Evolutionary conservation across 148 eudicot species (phyloP), one percentile per base, ranked within the genome.

Genomic region (Amaranthus cruentus): DNA sequence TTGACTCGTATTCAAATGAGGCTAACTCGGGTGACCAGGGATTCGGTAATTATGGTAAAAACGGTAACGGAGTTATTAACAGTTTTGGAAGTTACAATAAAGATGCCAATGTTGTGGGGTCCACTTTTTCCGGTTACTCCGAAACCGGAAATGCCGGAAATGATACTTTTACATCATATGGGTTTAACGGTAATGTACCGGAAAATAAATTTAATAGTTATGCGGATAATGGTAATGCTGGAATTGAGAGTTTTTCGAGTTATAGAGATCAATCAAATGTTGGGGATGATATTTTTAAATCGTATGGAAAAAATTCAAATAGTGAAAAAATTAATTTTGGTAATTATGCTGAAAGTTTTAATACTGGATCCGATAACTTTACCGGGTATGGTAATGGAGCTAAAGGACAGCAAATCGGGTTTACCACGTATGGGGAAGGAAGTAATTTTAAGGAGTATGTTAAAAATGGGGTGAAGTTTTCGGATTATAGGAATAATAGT

Each of bases 11-110:
- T 68, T 71, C 86, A 0, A 57, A 55, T 0, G 52, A 74, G 0
- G 78, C 86, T 8, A 91, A 88, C 62, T 49, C 88, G 9, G 96
- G 93, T 3, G 79, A 75, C 53, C 80, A 87, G 69, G 73, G 71
- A 1, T 91, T 91, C 56, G 71, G 82, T 4, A 87, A 81, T 80
- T 91, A 91, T 71, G 91, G 88, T 1, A 87, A 84, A 47, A 81
- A 82, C 51, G 91, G 91, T 0, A 87, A 88, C 21, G 88, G 87
- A 6, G 76, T 78, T 21, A 18, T 18, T 0, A 84, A 81, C 62
- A 42, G 21, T 0, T 91, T 88, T 74, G 68, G 47, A 7, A 57
- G 73, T 49, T 91, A 91, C 65, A 89, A 84, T 0, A 70, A 84
- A 8, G 59, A 77, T 3, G 48, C 86, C 5, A 91, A 88, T 43